Percentiles rank a stretch among this genome's conserved stretches.
Conservation (phyloP, 805 yeast species). For the Brettanomyces naardenensis region DNA sequence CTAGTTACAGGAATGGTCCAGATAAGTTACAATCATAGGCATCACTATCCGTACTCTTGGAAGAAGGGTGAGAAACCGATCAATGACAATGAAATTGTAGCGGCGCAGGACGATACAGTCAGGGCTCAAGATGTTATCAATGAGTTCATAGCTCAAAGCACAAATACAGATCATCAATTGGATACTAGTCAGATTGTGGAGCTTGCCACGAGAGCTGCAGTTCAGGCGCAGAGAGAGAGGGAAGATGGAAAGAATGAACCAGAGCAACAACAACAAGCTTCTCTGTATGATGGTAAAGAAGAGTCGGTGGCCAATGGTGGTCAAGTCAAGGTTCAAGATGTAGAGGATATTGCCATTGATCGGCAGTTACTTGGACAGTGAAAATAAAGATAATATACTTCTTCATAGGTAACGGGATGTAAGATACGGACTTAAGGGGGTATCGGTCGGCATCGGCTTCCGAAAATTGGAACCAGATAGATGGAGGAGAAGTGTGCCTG, state of each 20-base stretch:
- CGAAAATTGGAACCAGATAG: too few species aligned
- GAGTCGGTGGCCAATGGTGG: not conserved
- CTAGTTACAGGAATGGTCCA: slow-evolving; percentile 29
- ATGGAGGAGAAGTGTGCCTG: too few species aligned
- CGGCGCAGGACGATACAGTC: not conserved
- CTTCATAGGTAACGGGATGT: too few species aligned
- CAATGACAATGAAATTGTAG: not conserved
- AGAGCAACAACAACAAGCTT: slow-evolving; percentile 3
- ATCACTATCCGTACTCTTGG: slow-evolving; percentile 26
- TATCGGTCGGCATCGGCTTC: too few species aligned
- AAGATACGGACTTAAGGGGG: too few species aligned
- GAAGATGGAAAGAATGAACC: not conserved
- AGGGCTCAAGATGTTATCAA: not conserved
- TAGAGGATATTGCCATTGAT: not conserved
- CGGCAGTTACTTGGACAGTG: too few species aligned
- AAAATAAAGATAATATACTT: too few species aligned
- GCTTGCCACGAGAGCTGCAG: slow-evolving; percentile 5
- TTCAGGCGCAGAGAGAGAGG: not conserved
- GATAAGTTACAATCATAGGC: slow-evolving; percentile 31
- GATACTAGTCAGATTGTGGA: slow-evolving; percentile 6
- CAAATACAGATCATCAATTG: not conserved
- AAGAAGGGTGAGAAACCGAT: slow-evolving; percentile 1
- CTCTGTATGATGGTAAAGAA: too few species aligned
- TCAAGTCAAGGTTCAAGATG: slow-evolving; percentile 1
- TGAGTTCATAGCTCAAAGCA: not conserved